Percentiles rank a stretch among this genome's conserved stretches.
phyloP scores from a whole-genome alignment of 306 rosid genomes.

The Amphicarpaea edgeworthii region DNA sequence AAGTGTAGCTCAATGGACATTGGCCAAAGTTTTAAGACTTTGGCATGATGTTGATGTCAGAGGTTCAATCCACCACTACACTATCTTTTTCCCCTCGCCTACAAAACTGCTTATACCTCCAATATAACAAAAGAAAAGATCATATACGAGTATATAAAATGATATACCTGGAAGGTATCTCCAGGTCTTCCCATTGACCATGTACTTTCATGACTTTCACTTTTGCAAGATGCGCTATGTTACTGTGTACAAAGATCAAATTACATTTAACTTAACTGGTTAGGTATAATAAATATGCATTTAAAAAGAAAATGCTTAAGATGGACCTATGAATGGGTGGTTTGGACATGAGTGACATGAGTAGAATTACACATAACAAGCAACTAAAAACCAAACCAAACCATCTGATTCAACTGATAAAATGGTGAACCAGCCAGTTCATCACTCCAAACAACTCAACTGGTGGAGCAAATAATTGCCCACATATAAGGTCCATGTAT shows the following conservation, averaged over 20 bases:
- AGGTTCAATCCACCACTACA: conserved; percentile 24
- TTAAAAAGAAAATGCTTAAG: background rate
- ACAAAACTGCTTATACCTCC: background rate
- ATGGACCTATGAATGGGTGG: conserved; percentile 32
- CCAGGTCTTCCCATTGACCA: conserved; percentile 74
- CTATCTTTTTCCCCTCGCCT: background rate
- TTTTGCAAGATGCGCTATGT: conserved; percentile 82
- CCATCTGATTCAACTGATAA: background rate
- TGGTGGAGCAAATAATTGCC: background rate
- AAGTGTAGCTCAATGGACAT: conserved; percentile 19
- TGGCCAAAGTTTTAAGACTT: background rate
- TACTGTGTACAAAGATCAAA: conserved; percentile 58
- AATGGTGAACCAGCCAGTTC: background rate
- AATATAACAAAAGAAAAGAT: background rate
- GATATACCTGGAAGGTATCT: conserved; percentile 74
- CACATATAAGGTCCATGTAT: background rate
- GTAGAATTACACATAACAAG: background rate
- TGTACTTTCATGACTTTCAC: conserved; percentile 69
- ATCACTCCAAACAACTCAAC: conserved; percentile 4
- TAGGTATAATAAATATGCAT: conserved; percentile 8
- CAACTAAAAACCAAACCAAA: background rate
- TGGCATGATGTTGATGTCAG: conserved; percentile 18
- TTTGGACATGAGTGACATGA: conserved; percentile 9
- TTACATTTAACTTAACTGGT: conserved; percentile 29
- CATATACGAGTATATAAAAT: conserved; percentile 5